Base-by-base conservation (phyloP, 2,329 filamentous ascomycete species). In the Alternaria tenuissima region DNA sequence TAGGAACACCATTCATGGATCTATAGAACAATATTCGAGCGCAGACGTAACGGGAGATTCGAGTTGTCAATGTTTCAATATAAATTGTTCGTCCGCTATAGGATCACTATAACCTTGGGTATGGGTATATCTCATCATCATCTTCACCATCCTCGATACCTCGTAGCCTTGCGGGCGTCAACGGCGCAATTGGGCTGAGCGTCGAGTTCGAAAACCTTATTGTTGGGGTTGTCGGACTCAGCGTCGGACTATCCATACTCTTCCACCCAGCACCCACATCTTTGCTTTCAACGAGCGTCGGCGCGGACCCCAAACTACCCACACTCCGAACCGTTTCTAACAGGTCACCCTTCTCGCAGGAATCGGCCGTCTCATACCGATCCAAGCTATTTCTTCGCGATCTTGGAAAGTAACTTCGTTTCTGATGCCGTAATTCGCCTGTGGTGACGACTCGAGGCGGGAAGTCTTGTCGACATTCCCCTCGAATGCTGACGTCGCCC, bases 301-400 rank as follows among this genome's bases (percentile, higher is more conserved):
- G 75, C 30, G 72, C 72, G 32, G 70, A 73, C 9, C 71, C 73
- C 34, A 76, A 43, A 39, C 73, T 76, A 14, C 73, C 74, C 16
- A 76, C 65, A 54, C 72, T 76, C 16, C 70, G 62, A 30, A 78
- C 72, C 7, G 73, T 76, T 38, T 75, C 74, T 64, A 73, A 52
- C 43, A 64, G 59, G 60, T 75, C 68, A 52, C 72, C 74, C 66
- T 77, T 78, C 67, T 78, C 76, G 52, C 70, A 73, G 30, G 64
- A 59, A 39, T 67, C 61, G 22, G 73, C 66, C 42, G 62, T 57
- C 4, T 71, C 69, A 48, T 72, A 77, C 18, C 64, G 59, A 32
- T 76, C 75, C n/a, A 69, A 43, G 57, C 74, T 77, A 34, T 71
- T 70, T 34, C 70, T 62, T 28, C 71, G 63, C 18, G 73, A 73